A percentile compares a stretch with the other conserved stretches of the same genome.
phyloP scores from a whole-genome alignment of 2,329 filamentous ascomycete genomes.

The Claviceps sp. region DNA sequence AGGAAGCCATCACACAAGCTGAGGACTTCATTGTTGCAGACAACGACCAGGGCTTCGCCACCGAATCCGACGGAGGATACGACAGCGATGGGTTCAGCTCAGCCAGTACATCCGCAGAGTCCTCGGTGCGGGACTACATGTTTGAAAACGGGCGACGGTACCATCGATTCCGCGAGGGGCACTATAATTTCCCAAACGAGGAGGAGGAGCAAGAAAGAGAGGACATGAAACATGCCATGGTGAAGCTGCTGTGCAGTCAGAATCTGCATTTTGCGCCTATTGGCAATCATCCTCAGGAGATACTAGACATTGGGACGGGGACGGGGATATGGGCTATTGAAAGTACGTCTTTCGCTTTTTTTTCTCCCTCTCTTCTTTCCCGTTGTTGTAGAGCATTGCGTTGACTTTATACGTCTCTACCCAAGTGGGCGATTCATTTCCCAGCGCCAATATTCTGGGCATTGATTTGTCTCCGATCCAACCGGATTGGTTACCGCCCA shows the following conservation, averaged over 20 bases:
- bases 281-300: slow-evolving; percentile 30
- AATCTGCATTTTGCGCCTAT: slow-evolving; percentile 40
- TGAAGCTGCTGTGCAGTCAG: slow-evolving; percentile 33
- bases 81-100: slow-evolving; percentile 23
- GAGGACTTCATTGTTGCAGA: slow-evolving; percentile 24
- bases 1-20: slow-evolving; percentile 23
- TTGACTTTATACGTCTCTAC: not conserved
- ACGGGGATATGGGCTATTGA: slow-evolving; percentile 49
- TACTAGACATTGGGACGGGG: slow-evolving; percentile 45
- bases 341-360: slow-evolving; percentile 19
- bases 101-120: slow-evolving; percentile 24
- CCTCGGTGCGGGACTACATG: slow-evolving; percentile 34
- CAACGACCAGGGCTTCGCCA: slow-evolving; percentile 11
- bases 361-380: too few relatives aligned
- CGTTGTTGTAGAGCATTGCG: not conserved
- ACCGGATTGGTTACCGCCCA: slow-evolving; percentile 39
- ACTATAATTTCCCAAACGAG: slow-evolving; percentile 47
- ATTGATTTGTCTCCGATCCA: slow-evolving; percentile 36
- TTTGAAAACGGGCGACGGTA: slow-evolving; percentile 47
- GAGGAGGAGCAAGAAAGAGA: slow-evolving; percentile 45
- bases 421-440: slow-evolving; percentile 33
- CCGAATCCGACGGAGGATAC: slow-evolving; percentile 22
- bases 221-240: slow-evolving; percentile 42
- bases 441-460: slow-evolving; percentile 29
- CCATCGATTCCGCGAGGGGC: slow-evolving; percentile 39